These are phyloP conservation scores for Gaultheria prostrata DNA, from an alignment of 148 eudicot genomes.

Conservation along the genomic window DNA sequence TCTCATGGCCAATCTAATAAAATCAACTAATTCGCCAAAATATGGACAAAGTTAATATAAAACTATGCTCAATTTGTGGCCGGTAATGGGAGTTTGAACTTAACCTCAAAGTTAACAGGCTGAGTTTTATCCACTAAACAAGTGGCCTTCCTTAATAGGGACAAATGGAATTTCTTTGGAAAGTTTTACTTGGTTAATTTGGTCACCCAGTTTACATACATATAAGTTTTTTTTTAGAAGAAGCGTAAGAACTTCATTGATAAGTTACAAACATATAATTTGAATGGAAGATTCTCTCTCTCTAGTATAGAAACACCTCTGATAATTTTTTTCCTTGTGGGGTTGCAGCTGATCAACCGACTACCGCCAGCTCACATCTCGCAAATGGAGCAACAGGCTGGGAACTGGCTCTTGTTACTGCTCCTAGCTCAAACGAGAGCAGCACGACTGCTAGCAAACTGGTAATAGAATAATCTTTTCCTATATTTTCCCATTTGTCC, in stretches of 20 bases:
- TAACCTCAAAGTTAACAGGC: not conserved
- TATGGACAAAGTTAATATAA: not conserved
- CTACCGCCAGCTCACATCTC: slow-evolving; percentile 42
- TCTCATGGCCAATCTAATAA: not conserved
- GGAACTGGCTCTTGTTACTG: slow-evolving; percentile 96
- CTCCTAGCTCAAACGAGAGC: slow-evolving; percentile 80
- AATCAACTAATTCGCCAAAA: not conserved
- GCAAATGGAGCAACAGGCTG: slow-evolving; percentile 79
- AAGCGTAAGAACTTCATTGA: too few species aligned
- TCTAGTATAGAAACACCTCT: not conserved
- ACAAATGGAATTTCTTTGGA: not conserved
- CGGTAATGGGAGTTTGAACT: not conserved
- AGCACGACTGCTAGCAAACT: slow-evolving; percentile 56
- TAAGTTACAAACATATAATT: too few species aligned
- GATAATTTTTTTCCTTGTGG: slow-evolving; percentile 8
- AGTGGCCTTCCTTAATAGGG: not conserved
- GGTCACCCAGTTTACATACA: too few species aligned
- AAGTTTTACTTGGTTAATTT: too few species aligned
- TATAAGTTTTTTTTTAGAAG: too few species aligned
- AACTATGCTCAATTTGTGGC: not conserved
- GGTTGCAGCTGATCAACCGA: slow-evolving; percentile 46
- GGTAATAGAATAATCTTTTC: slow-evolving; percentile 37
- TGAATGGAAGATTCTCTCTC: not conserved
- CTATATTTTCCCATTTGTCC: not conserved
- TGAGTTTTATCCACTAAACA: not conserved